phyloP scores from a whole-genome alignment of 129 eudicot genomes.

The Flaveria linearis region DNA sequence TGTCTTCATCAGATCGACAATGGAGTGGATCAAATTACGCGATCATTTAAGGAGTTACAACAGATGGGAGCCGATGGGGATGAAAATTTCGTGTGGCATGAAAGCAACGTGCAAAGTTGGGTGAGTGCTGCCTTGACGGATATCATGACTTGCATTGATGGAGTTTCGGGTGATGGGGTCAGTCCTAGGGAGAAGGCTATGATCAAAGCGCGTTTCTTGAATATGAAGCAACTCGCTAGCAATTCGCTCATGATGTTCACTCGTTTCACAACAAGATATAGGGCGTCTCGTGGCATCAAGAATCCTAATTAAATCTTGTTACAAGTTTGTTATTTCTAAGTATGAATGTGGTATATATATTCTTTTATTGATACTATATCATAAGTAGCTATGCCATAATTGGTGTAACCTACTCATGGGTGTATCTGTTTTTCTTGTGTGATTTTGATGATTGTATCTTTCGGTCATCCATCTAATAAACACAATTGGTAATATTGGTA shows the following conservation, averaged over 20 bases:
- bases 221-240: conserved; percentile 47
- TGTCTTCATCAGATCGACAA: conserved; percentile 54
- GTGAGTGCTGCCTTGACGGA: conserved; percentile 71
- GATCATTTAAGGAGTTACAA: conserved; percentile 51
- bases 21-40: conserved; percentile 55
- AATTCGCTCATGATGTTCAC: conserved; percentile 49
- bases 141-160: conserved; percentile 50
- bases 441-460: conserved; percentile 5
- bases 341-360: conserved; percentile 27
- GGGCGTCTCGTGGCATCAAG: conserved; percentile 39
- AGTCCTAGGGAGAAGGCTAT: conserved; percentile 47
- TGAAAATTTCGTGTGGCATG: conserved; percentile 25
- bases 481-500: neutral
- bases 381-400: neutral
- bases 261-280: conserved; percentile 43
- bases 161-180: conserved; percentile 39
- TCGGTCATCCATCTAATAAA: neutral
- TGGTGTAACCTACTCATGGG: conserved; percentile 7
- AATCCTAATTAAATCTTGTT: conserved; percentile 15
- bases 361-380: conserved; percentile 19
- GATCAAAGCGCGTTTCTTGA: conserved; percentile 43
- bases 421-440: conserved; percentile 14
- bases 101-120: conserved; percentile 48
- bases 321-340: conserved; percentile 13
- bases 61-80: conserved; percentile 32